Conservation (phyloP, 2,329 filamentous ascomycete species). For the Colletotrichum costaricense region DNA sequence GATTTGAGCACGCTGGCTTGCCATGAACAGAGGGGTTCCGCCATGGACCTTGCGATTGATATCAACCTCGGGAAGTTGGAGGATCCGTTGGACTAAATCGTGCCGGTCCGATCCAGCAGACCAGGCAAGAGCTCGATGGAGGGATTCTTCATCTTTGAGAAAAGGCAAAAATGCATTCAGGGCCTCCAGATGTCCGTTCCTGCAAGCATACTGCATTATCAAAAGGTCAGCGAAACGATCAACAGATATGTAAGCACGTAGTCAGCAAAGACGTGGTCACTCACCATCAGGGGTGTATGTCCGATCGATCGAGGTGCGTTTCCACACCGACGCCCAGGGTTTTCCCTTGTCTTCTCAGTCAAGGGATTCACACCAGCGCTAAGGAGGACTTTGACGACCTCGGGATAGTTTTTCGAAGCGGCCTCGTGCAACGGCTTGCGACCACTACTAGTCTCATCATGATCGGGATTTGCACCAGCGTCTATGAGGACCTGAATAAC, state of each 20-base stretch:
- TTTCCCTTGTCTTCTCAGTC: slow-evolving; percentile 40
- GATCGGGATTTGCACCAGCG: slow-evolving; percentile 42
- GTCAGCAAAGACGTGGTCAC: no score
- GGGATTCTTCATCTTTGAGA: slow-evolving; percentile 37
- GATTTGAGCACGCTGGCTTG: neutral
- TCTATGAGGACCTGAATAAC: slow-evolving; percentile 38
- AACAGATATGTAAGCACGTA: no score
- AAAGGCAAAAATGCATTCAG: slow-evolving; percentile 43
- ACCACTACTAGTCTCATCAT: slow-evolving; percentile 38
- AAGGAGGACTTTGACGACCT: slow-evolving; percentile 44
- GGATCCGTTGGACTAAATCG: slow-evolving; percentile 42
- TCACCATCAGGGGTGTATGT: slow-evolving; percentile 42
- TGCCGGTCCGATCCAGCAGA: slow-evolving; percentile 37
- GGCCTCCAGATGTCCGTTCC: slow-evolving; percentile 40
- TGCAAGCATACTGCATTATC: slow-evolving; percentile 40
- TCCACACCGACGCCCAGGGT: slow-evolving; percentile 3
- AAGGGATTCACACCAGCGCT: slow-evolving; percentile 49
- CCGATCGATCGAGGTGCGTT: slow-evolving; percentile 34
- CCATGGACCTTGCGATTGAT: slow-evolving; percentile 41
- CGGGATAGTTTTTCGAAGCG: slow-evolving; percentile 43
- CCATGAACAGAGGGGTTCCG: slow-evolving; percentile 34
- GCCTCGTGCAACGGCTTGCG: slow-evolving; percentile 49
- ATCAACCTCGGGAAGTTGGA: slow-evolving; percentile 45
- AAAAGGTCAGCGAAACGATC: neutral
- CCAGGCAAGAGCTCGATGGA: slow-evolving; percentile 44